These are phyloP conservation scores for Cucumis hystrix DNA, from an alignment of 306 rosid species.

Conservation along the genomic window DNA sequence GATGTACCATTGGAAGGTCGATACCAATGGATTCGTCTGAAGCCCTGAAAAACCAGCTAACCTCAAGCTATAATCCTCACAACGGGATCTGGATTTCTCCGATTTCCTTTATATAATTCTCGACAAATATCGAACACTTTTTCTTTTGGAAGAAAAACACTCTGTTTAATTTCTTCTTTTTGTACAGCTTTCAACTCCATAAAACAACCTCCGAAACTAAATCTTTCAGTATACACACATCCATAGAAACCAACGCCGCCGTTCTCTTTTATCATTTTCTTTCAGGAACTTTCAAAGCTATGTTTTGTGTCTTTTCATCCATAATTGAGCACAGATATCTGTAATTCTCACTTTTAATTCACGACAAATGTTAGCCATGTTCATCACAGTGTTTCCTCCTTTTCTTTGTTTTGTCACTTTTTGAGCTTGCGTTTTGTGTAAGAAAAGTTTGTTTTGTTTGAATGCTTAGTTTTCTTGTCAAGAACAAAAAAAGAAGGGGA, in stretches of 20 bases:
- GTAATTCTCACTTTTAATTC: conserved; percentile 2
- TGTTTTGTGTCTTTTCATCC: background rate
- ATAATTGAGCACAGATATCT: conserved; percentile 1
- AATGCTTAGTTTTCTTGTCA: conserved; percentile 27
- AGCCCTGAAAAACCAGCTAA: conserved; percentile 20
- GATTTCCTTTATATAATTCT: background rate
- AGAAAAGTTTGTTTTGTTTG: conserved; percentile 36
- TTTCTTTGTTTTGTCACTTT: background rate
- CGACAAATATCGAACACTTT: background rate
- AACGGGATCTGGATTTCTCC: background rate
- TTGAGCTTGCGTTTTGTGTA: conserved; percentile 1
- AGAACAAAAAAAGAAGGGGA: background rate
- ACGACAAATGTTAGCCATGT: background rate
- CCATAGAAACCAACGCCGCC: background rate
- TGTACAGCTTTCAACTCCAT: conserved; percentile 3
- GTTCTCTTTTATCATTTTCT: background rate
- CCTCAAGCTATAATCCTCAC: background rate
- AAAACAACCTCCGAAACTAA: background rate
- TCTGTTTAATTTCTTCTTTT: conserved; percentile 6
- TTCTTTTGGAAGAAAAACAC: background rate
- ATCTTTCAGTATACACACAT: background rate
- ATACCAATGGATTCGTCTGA: conserved; percentile 77
- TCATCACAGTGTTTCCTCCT: background rate
- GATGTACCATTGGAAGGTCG: conserved; percentile 85
- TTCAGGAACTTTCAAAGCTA: background rate